Percentiles rank a stretch among this genome's conserved stretches.
Evolutionary conservation across 2,329 filamentous ascomycete species (phyloP).

Genomic region (Albifimbria verrucaria): DNA sequence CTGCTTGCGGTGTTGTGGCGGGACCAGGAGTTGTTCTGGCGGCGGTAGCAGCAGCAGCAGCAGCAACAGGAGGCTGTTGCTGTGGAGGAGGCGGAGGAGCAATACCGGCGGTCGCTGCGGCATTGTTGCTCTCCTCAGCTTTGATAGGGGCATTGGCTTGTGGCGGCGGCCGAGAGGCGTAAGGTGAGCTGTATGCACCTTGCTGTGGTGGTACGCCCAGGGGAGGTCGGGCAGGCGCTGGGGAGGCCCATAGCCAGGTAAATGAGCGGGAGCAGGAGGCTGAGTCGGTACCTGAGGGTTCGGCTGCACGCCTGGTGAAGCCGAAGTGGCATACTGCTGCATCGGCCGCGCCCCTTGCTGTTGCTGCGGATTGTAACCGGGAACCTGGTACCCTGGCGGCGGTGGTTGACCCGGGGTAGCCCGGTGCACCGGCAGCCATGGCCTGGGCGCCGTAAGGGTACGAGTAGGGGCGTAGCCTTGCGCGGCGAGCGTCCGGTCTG

Average conservation of each 20-base stretch:
- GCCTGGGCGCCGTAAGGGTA: slow-evolving; percentile 33
- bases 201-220: slow-evolving; percentile 26
- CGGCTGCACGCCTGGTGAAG: slow-evolving; percentile 23
- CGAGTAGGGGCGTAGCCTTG: slow-evolving; percentile 33
- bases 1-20: slow-evolving; percentile 1
- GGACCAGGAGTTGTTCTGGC: slow-evolving; percentile 1
- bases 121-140: slow-evolving; percentile 22
- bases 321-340: slow-evolving; percentile 24
- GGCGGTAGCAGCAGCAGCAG: slow-evolving; percentile 7
- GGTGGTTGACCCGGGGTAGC: slow-evolving; percentile 31
- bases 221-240: slow-evolving; percentile 30
- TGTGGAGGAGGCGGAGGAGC: slow-evolving; percentile 11
- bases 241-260: slow-evolving; percentile 32
- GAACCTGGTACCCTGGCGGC: slow-evolving; percentile 30
- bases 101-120: slow-evolving; percentile 7
- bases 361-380: slow-evolving; percentile 28
- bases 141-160: slow-evolving; percentile 22
- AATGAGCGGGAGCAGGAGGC: slow-evolving; percentile 29
- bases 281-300: slow-evolving; percentile 20
- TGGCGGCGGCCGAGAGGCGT: slow-evolving; percentile 31
- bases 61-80: slow-evolving; percentile 10
- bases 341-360: slow-evolving; percentile 23
- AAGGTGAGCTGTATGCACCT: slow-evolving; percentile 33
- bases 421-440: slow-evolving; percentile 24
- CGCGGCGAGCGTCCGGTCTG: slow-evolving; percentile 42